A percentile compares a stretch with the other conserved stretches of the same genome.
Conservation (phyloP, 306 rosid species). For the Gastrolobium bilobum region DNA sequence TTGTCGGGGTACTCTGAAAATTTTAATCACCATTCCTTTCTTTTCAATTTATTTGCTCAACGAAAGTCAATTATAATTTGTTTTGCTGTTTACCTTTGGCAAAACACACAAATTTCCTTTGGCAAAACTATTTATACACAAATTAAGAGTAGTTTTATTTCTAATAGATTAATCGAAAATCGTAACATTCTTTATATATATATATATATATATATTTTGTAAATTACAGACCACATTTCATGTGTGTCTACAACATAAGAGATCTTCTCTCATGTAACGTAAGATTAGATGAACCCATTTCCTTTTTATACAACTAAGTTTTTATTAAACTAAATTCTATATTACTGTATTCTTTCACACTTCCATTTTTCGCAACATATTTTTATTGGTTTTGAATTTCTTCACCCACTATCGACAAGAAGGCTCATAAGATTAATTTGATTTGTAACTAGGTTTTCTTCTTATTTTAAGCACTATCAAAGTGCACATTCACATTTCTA, state of each 20-base stretch:
- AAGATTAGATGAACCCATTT: too few species aligned
- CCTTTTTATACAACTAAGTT: background rate
- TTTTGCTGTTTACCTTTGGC: too few species aligned
- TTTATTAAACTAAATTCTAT: background rate
- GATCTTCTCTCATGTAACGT: too few species aligned
- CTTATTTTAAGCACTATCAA: background rate
- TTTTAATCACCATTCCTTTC: background rate
- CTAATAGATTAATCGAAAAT: too few species aligned
- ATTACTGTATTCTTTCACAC: background rate
- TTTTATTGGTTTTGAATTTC: background rate
- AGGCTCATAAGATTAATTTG: background rate
- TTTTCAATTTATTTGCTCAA: background rate
- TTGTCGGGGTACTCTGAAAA: conserved; percentile 7
- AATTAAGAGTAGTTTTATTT: too few species aligned
- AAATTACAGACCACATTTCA: too few species aligned
- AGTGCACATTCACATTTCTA: too few species aligned
- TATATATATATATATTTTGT: too few species aligned
- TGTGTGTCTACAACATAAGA: too few species aligned
- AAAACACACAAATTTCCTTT: too few species aligned
- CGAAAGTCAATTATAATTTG: background rate
- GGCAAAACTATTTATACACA: too few species aligned
- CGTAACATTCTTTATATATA: too few species aligned
- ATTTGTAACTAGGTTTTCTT: background rate
- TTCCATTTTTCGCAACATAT: background rate
- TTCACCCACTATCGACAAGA: background rate